These are phyloP conservation scores for Periglandula ipomoeae DNA, from an alignment of 2,329 filamentous ascomycete species.

Conservation along the genomic window DNA sequence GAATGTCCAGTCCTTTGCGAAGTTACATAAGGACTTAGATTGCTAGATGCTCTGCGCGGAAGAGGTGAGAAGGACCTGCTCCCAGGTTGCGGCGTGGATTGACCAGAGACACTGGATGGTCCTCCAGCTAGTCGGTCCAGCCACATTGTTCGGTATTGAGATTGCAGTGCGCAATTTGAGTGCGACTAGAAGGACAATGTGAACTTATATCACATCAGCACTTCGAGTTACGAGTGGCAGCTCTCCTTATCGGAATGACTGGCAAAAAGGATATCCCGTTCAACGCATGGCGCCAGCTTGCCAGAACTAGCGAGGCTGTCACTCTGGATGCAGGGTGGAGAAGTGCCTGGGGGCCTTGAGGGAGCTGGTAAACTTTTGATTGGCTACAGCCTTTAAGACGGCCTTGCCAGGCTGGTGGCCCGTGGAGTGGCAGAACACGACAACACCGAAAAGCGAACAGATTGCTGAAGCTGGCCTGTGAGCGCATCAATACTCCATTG, in stretches of 20 bases:
- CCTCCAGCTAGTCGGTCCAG: conserved; percentile 70
- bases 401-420: no score
- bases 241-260: not conserved
- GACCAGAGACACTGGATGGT: conserved; percentile 50
- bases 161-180: not conserved
- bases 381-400: not conserved
- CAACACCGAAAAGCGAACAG: no score
- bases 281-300: not conserved
- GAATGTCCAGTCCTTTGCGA: conserved; percentile 59
- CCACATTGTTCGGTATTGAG: conserved; percentile 55
- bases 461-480: no score
- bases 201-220: not conserved
- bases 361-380: not conserved
- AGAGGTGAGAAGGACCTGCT: conserved; percentile 65
- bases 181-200: not conserved
- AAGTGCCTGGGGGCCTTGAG: not conserved
- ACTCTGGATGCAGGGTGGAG: not conserved
- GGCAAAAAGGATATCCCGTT: not conserved
- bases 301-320: not conserved
- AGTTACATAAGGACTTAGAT: conserved; percentile 58
- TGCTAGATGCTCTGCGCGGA: conserved; percentile 56
- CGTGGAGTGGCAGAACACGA: no score
- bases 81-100: conserved; percentile 51
- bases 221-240: not conserved
- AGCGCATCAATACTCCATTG: no score